Evolutionary conservation across 352 stramenopile genomes (phyloP), one percentile per base, ranked within the genome.

Genomic region (Phytophthora pini): DNA sequence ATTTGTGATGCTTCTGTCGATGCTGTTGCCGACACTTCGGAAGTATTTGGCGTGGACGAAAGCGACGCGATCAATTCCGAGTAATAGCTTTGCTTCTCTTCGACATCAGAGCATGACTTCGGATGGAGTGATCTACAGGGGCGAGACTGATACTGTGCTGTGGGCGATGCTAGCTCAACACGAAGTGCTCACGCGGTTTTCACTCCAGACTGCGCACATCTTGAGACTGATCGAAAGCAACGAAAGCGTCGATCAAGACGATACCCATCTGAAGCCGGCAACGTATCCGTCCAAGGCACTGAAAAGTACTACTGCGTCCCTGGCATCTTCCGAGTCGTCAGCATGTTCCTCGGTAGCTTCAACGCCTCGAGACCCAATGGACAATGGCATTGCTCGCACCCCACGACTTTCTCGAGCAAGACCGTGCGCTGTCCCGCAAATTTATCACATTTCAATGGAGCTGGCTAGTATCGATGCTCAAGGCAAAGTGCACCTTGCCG

Each of bases 1-100:
- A 38, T 89, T 88, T 48, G 80, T 88, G 44, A 91, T 91, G 80
- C 53, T 88, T 41, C 56, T 92, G 2, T 90, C 83, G 0, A 79
- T 88, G 39, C 12, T 88, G 10, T 17, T 89, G 32, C 80, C 83
- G 45, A 70, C 68, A 38, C 68, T 92, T 46, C 76, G 80, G 26
- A 88, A 89, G 50, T 79, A 87, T 22, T 40, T 89, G n/a, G 52
- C 69, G 5, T 92, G 72, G 72, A 74, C 82, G 24, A 32, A 75
- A 40, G 56, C 63, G 13, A 87, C 70, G 1, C 76, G 79, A 26
- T 40, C 48, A 6, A 17, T 78, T 5, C 89, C 80, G 82, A 76
- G 56, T 9, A 65, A 26, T 17, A 53, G 52, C 12, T 27, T 60
- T 24, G 15, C 27, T 43, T n/a, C 31, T 34, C 27, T 68, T 4